Evolutionary conservation across 31 red algal genomes (phyloP).

Genomic region (Endocladia muricata): DNA sequence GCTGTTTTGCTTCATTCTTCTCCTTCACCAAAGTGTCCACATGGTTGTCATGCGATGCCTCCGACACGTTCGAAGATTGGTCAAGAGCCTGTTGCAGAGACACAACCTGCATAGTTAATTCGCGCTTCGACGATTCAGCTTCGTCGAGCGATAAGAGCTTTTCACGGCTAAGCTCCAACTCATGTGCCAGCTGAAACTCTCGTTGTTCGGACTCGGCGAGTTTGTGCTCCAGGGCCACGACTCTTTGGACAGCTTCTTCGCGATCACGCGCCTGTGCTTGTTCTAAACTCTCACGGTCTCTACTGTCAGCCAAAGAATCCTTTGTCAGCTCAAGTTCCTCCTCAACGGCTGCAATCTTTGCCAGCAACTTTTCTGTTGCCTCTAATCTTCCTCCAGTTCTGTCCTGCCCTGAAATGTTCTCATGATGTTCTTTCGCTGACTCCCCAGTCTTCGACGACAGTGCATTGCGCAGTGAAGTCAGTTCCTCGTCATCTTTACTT

Average conservation of each 20-base stretch:
- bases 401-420: too few species aligned
- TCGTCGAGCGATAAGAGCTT: constrained; percentile 53
- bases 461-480: background rate
- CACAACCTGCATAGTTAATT: constrained; percentile 7
- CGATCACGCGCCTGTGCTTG: constrained; percentile 36
- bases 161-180: constrained; percentile 21
- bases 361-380: background rate
- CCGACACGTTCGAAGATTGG: too few species aligned
- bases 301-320: constrained; percentile 31
- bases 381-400: too few species aligned
- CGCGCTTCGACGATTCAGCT: constrained; percentile 16
- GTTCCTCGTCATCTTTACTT: constrained; percentile 14
- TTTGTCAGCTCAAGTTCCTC: constrained; percentile 16
- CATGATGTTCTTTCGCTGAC: background rate
- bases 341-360: constrained; percentile 14
- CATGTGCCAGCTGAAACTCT: background rate
- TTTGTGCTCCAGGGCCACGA: constrained; percentile 7
- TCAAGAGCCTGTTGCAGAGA: background rate
- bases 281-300: constrained; percentile 25
- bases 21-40: too few species aligned
- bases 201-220: background rate
- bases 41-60: too few species aligned
- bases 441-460: background rate
- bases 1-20: too few species aligned
- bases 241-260: constrained; percentile 14